A percentile compares a stretch with the other conserved stretches of the same genome.
Conservation (phyloP, 768 basidiomycete species). For the Auricularia sp. region DNA sequence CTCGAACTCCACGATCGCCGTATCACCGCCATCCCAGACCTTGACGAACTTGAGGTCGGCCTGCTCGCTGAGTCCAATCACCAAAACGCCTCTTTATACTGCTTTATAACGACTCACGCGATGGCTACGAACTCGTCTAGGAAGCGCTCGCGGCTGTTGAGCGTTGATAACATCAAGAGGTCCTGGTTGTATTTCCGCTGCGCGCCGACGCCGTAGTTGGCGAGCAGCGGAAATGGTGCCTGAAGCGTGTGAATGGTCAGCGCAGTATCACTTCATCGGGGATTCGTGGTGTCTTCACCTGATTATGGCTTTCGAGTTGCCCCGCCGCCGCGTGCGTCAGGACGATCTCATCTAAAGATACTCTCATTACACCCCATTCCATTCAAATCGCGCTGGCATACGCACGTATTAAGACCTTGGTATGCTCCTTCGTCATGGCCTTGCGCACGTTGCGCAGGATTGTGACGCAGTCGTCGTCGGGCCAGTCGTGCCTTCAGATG, state of each 20-base stretch:
- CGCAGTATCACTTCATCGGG: neutral
- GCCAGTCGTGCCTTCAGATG: slow-evolving; percentile 32
- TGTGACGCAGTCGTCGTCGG: neutral
- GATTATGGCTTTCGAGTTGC: neutral
- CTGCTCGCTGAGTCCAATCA: slow-evolving; percentile 2
- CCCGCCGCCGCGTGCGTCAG: slow-evolving; percentile 19
- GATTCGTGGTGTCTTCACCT: slow-evolving; percentile 1
- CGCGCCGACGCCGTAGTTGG: slow-evolving; percentile 37
- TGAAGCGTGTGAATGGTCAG: slow-evolving; percentile 4
- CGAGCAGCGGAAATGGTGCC: slow-evolving; percentile 37
- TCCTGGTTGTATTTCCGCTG: slow-evolving; percentile 35
- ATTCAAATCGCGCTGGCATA: neutral
- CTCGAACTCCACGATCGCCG: slow-evolving; percentile 10
- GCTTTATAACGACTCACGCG: slow-evolving; percentile 17
- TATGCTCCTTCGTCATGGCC: neutral
- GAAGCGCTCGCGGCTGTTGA: slow-evolving; percentile 36
- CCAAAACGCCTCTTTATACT: neutral
- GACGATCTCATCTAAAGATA: slow-evolving; percentile 27
- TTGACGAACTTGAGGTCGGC: slow-evolving; percentile 29
- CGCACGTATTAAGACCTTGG: no score
- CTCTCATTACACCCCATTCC: neutral
- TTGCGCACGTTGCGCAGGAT: neutral
- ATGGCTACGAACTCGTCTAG: slow-evolving; percentile 31
- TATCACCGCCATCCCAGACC: slow-evolving; percentile 29
- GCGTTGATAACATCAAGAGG: slow-evolving; percentile 34